These are phyloP conservation scores for Apium graveolens DNA, from an alignment of 129 eudicot species.

Conservation along the genomic window DNA sequence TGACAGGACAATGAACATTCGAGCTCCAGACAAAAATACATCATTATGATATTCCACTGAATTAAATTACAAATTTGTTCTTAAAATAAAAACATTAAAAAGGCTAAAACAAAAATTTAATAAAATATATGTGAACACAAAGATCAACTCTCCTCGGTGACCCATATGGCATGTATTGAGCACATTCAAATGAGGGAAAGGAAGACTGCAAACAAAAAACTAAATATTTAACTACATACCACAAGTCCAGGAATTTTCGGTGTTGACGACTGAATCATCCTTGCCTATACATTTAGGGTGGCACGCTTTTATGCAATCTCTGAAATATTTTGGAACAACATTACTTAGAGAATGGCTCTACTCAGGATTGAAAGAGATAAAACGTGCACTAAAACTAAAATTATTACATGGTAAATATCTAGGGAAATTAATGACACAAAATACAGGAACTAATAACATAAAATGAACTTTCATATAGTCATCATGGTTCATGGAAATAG, in stretches of 20 bases:
- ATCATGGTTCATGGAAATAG: no score
- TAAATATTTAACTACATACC: conserved; percentile 36
- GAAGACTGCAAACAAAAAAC: neutral
- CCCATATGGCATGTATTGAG: neutral
- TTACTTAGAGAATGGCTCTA: neutral
- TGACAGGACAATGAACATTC: neutral
- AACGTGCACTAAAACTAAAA: no score
- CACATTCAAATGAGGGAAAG: neutral
- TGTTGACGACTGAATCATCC: conserved; percentile 34
- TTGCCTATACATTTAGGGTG: conserved; percentile 54
- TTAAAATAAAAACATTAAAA: neutral
- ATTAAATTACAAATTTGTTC: neutral
- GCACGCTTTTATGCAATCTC: conserved; percentile 63
- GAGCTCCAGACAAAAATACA: no score
- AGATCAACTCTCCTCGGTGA: no score
- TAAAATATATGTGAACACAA: no score
- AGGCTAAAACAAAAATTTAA: no score
- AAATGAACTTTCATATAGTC: no score
- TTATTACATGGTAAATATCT: no score
- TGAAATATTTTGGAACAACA: conserved; percentile 15
- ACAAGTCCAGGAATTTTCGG: conserved; percentile 41
- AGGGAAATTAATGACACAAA: no score
- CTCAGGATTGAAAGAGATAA: neutral
- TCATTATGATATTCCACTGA: neutral
- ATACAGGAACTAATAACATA: no score